Evolutionary conservation across 371 early-diverging fungal species (phyloP), one percentile per base, ranked within the genome.

Genomic region (Lichtheimia ramosa): DNA sequence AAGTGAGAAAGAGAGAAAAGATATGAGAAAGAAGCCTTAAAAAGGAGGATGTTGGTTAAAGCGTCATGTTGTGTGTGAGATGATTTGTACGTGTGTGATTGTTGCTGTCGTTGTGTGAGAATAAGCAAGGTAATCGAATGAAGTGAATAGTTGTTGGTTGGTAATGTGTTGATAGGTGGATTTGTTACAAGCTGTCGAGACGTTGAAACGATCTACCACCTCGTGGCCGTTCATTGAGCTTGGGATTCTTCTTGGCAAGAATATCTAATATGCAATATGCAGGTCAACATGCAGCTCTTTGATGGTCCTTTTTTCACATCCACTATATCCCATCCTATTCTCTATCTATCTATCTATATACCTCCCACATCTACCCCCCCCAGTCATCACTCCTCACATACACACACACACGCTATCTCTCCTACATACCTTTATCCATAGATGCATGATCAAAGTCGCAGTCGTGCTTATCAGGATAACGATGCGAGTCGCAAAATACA

Each of bases 161-260:
- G 23, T 14, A 15, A 23, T 14, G 34, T 34, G 34, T 34, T 34
- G 34, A 34, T 34, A 10, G 34, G 34, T 6, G 2, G 34, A 34
- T 34, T 8, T 23, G 21, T 66, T 72, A 79, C 63, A 78, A 41
- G 60, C 79, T 80, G 61, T 85, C 84, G 56, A 91, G 74, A 66
- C 92, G 86, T 27, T 86, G 84, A 65, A 92, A 92, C 59, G 88
- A 89, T 39, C 88, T 81, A 18, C 92, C 92, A 53, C 90, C 92
- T 63, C 83, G 84, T 46, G 87, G 91, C 60, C 82, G 85, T 24
- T 86, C 88, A 72, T 90, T 85, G 61, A 92, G 74, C 70, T 88
- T 90, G 23, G 92, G 92, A 65, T 92, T 92, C 56, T 83, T 87
- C 69, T 88, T 91, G 54, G 88, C 82, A 58, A 92, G 66, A 46